phyloP scores from a whole-genome alignment of 1,284 basidiomycete species.

The Thelephora terrestris region DNA sequence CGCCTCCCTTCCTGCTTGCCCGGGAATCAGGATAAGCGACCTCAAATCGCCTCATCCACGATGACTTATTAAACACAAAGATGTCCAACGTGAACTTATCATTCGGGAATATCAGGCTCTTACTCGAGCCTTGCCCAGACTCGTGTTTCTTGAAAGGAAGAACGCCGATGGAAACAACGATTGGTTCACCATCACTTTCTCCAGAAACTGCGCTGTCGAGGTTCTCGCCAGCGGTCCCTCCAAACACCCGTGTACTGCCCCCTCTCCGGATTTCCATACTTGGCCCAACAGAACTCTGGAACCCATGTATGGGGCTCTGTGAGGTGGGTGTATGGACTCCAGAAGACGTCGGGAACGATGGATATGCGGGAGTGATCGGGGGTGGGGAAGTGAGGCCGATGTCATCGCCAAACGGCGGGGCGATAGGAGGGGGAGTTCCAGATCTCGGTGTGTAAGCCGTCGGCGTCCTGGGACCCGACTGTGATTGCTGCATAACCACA shows the following conservation, averaged over 20 bases:
- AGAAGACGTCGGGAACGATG: constrained; percentile 45
- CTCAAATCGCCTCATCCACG: constrained; percentile 69
- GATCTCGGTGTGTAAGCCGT: constrained; percentile 37
- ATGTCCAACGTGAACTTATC: constrained; percentile 78
- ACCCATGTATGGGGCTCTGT: constrained; percentile 41
- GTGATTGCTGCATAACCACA: constrained; percentile 24
- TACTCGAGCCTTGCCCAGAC: constrained; percentile 16
- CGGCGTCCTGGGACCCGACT: constrained; percentile 27
- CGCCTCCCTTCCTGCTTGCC: constrained; percentile 28
- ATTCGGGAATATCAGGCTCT: constrained; percentile 52
- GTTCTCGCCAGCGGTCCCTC: constrained; percentile 9
- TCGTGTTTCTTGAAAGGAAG: constrained; percentile 25
- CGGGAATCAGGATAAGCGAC: constrained; percentile 55
- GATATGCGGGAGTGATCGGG: constrained; percentile 61
- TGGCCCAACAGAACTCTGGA: constrained; percentile 33
- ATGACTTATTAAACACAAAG: constrained; percentile 82
- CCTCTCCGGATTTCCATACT: constrained; percentile 56
- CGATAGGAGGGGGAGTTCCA: constrained; percentile 19
- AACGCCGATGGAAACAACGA: constrained; percentile 70
- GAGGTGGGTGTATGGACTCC: constrained; percentile 40
- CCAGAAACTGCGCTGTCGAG: constrained; percentile 12
- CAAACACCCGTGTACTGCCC: constrained; percentile 17
- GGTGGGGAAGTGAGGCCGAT: constrained; percentile 17
- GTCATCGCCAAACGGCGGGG: constrained; percentile 10
- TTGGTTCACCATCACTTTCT: constrained; percentile 35